Evolutionary conservation across 495 filamentous ascomycete genomes (phyloP), one percentile per base, ranked within the genome.

Genomic region (Talaromyces ruber): DNA sequence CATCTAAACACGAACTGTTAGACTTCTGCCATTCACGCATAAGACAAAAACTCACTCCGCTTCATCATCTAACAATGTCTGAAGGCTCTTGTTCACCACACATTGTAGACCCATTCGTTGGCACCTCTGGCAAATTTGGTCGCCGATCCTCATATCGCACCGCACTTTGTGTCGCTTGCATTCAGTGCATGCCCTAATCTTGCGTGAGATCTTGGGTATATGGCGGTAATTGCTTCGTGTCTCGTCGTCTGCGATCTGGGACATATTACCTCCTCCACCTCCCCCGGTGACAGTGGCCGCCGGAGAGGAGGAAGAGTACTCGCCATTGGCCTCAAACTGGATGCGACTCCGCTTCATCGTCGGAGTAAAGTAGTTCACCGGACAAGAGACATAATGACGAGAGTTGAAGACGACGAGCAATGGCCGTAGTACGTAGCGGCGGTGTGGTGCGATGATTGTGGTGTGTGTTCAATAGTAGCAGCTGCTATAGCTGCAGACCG

Each of bases 131-230:
- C 81, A 84, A 22, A 68, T 64, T 52, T 73, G 67, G 34, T 80
- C 77, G 24, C 74, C 74, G 37, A 70, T 66, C 62, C 74, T 76
- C 78, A 84, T 81, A 60, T 81, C 76, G 65, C 81, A 83, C 61
- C 75, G 70, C 28, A 80, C 78, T 60, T 83, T 83, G 63, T 82
- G 81, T 55, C 79, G 75, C 68, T 81, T 78, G 65, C 80, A 82
- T 62, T 81, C 80, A 0, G 80, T 81, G 65, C 81, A 84, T 47
- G 81, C 81, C 34, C 79, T 77, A 66, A 84, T 81, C 68, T 76
- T 77, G 53, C 81, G 78, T n/a, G 80, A 81, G 59, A 84, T 84
- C 66, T 80, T 78, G 52, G 81, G 79, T 39, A 80, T 71, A 70
- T 80, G 75, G 51, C 65, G 60, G 11, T 63, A 59, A 21, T 50